Conservation (phyloP, 2,329 filamentous ascomycete genomes). For the Paecilomyces sp. region DNA sequence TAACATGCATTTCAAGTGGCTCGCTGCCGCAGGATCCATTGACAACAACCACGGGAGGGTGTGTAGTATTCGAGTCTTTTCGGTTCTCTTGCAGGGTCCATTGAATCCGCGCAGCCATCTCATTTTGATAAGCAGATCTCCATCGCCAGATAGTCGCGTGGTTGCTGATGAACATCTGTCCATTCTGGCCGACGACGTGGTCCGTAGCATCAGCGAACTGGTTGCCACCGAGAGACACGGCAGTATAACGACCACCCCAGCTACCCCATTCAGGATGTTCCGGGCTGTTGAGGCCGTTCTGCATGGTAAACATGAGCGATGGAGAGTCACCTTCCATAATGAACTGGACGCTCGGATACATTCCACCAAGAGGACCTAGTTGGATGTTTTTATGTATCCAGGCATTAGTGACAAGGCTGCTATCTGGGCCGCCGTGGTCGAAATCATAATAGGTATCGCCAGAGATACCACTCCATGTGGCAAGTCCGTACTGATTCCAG, state of each 20-base stretch:
- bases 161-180: slow-evolving; percentile 27
- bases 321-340: slow-evolving; percentile 48
- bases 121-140: slow-evolving; percentile 45
- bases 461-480: slow-evolving; percentile 52
- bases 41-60: neutral
- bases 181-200: slow-evolving; percentile 25
- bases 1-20: neutral
- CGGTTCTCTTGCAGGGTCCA: slow-evolving; percentile 31
- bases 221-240: neutral
- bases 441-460: slow-evolving; percentile 43
- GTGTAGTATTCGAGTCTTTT: neutral
- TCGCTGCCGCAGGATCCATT: neutral
- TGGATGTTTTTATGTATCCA: slow-evolving; percentile 51
- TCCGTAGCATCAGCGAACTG: slow-evolving; percentile 29
- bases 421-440: slow-evolving; percentile 44
- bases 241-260: slow-evolving; percentile 37
- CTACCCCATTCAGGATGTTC: slow-evolving; percentile 35
- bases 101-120: slow-evolving; percentile 43
- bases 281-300: slow-evolving; percentile 34
- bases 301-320: slow-evolving; percentile 34
- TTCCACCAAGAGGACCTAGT: slow-evolving; percentile 40
- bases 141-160: slow-evolving; percentile 50
- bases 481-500: slow-evolving; percentile 49
- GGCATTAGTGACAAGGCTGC: slow-evolving; percentile 39
- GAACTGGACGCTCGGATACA: slow-evolving; percentile 43